Evolutionary conservation across 163 green algal species (phyloP), one percentile per base, ranked within the genome.

Genomic region (Chlorella variabilis): DNA sequence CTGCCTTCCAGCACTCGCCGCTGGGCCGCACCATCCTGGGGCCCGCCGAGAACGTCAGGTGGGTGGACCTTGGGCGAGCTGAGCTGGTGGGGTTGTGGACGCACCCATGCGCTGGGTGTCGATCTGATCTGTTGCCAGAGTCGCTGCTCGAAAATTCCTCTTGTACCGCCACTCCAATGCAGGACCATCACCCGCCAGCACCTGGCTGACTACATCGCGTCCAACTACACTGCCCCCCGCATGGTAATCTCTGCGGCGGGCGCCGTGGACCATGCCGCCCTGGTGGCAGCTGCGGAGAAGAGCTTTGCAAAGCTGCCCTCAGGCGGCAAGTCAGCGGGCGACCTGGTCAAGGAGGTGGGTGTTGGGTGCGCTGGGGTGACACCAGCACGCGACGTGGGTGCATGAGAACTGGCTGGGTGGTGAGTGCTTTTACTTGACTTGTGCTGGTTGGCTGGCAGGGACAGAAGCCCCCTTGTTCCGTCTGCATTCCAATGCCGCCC

Each of bases 11-110:
- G 91, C 85, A 95, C 90, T 98, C 87, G 63, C 94, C 95, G 1
- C 87, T 99, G 74, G 97, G 97, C 15, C 91, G 94, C 83, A 99
- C 97, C 38, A 99, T 99, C 86, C 90, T 99, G 78, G 97, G 97
- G 9, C 93, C 96, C 41, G 93, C 94, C 21, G 91, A 96, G 45
- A 99, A 99, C 91, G 96, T 99, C 61, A 86, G 90, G 62, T 82
- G 76, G 17, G 61, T 65, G 27, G 4, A 4, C n/a, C n/a, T n/a
- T n/a, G n/a, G n/a, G n/a, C n/a, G n/a, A n/a, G n/a, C n/a, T n/a
- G n/a, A n/a, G n/a, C n/a, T n/a, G n/a, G n/a, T n/a, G n/a, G n/a
- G n/a, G n/a, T n/a, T n/a, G n/a, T n/a, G n/a, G n/a, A n/a, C n/a
- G n/a, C n/a, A n/a, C n/a, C n/a, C n/a, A n/a, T n/a, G n/a, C 1